phyloP scores from a whole-genome alignment of 2,329 filamentous ascomycete genomes.

The Ophiostoma populinum region DNA sequence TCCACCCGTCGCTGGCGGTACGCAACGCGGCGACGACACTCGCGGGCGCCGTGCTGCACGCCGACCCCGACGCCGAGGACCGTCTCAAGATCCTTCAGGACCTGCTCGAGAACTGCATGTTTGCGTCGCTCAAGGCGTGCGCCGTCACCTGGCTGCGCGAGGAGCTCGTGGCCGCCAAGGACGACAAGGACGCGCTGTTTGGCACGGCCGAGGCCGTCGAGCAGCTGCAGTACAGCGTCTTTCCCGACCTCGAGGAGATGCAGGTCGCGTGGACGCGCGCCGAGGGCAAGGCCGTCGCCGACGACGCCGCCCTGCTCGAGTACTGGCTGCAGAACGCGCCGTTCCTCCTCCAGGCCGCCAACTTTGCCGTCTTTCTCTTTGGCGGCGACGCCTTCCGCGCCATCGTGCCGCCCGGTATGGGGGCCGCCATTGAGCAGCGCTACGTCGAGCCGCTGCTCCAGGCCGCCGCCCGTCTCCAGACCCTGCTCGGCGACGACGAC shows the following conservation, averaged over 20 bases:
- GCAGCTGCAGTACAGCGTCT: slow-evolving; percentile 42
- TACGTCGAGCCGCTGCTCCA: slow-evolving; percentile 36
- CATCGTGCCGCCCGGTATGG: slow-evolving; percentile 38
- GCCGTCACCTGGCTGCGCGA: slow-evolving; percentile 47
- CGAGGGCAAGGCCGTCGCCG: slow-evolving; percentile 15
- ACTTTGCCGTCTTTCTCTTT: slow-evolving; percentile 42
- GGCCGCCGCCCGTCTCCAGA: slow-evolving; percentile 14
- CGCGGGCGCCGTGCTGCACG: slow-evolving; percentile 36
- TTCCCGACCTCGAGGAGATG: slow-evolving; percentile 36
- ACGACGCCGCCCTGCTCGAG: slow-evolving; percentile 22
- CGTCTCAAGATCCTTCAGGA: slow-evolving; percentile 46
- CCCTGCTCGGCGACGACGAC: neutral
- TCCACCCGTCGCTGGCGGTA: slow-evolving; percentile 35
- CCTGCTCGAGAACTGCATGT: slow-evolving; percentile 47
- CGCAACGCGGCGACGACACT: slow-evolving; percentile 37
- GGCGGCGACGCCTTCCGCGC: slow-evolving; percentile 22
- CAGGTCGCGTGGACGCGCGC: slow-evolving; percentile 16
- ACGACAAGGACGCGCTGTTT: slow-evolving; percentile 24
- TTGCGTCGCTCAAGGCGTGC: slow-evolving; percentile 42
- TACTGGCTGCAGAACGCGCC: slow-evolving; percentile 33
- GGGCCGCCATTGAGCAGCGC: slow-evolving; percentile 37
- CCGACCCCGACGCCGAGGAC: slow-evolving; percentile 40
- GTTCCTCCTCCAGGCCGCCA: slow-evolving; percentile 41
- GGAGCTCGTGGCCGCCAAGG: slow-evolving; percentile 30
- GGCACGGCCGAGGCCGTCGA: slow-evolving; percentile 37